Conservation (phyloP, 2,329 filamentous ascomycete genomes). For the Ophiostoma fasciatum region DNA sequence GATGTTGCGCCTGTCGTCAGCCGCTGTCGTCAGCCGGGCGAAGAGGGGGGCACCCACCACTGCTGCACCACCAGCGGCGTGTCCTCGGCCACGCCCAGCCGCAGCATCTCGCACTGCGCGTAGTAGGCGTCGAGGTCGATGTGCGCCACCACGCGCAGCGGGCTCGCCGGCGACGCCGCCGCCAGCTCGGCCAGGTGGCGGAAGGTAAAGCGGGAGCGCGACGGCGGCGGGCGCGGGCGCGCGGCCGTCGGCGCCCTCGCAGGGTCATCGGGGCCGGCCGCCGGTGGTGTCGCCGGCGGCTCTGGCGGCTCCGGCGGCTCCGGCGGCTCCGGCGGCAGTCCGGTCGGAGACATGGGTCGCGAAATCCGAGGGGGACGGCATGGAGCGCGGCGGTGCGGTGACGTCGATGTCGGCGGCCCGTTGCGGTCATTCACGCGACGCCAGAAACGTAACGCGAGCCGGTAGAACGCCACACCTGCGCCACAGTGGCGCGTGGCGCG, state of each 20-base stretch:
- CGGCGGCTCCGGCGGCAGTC: neutral
- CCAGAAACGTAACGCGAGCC: no score
- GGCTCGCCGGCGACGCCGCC: constrained; percentile 54
- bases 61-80: constrained; percentile 86
- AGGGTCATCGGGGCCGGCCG: no score
- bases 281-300: neutral
- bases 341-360: neutral
- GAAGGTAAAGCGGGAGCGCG: constrained; percentile 65
- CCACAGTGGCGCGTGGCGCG: no score
- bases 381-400: no score
- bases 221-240: constrained; percentile 15
- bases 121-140: constrained; percentile 97
- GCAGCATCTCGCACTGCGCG: constrained; percentile 87
- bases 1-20: constrained; percentile 53
- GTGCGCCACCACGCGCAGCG: constrained; percentile 76
- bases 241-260: neutral
- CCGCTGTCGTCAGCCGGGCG: neutral
- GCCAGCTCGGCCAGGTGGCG: constrained; percentile 67
- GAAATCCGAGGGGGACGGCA: neutral
- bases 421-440: no score
- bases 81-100: constrained; percentile 58
- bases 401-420: no score
- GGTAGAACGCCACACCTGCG: no score
- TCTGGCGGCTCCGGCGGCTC: neutral
- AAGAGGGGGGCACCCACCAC: constrained; percentile 40